Percentiles rank a stretch among this genome's conserved stretches.
These are phyloP conservation scores for Avena sativa DNA, from an alignment of 176 grass and related monocot genomes.

Conservation along the genomic window DNA sequence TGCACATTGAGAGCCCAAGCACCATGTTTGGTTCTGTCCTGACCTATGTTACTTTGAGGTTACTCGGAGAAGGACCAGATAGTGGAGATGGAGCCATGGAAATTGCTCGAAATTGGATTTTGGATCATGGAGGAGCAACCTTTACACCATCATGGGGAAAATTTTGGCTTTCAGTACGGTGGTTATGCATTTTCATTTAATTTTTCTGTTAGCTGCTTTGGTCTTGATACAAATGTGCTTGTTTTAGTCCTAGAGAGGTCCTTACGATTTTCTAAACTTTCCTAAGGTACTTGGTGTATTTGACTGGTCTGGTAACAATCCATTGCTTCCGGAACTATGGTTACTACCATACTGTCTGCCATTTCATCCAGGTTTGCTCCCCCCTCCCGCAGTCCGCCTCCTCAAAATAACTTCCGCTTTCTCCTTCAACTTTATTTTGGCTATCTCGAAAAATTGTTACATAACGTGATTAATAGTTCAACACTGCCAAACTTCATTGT, in stretches of 20 bases:
- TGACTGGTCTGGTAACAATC: constrained; percentile 97
- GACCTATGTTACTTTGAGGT: constrained; percentile 78
- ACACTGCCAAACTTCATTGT: background rate
- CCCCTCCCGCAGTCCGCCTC: no score
- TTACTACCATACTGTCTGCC: constrained; percentile 82
- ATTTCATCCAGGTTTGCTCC: constrained; percentile 76
- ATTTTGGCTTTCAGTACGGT: constrained; percentile 78
- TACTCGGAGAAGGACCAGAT: constrained; percentile 78
- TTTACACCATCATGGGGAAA: constrained; percentile 89
- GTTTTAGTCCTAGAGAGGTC: background rate
- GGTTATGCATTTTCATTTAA: background rate
- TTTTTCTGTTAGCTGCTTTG: constrained; percentile 26
- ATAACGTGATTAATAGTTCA: background rate
- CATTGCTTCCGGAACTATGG: constrained; percentile 94
- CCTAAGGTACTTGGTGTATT: constrained; percentile 90
- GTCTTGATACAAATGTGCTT: background rate
- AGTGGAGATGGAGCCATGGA: constrained; percentile 81
- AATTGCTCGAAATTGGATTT: constrained; percentile 77
- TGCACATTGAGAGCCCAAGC: constrained; percentile 86
- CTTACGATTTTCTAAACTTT: constrained; percentile 27
- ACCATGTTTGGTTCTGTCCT: constrained; percentile 90
- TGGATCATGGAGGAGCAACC: constrained; percentile 85
- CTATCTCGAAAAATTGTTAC: background rate
- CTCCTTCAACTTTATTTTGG: background rate
- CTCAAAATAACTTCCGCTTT: background rate